These are phyloP conservation scores for Ganoderma lucidum DNA, from an alignment of 1,284 basidiomycete genomes.

Conservation along the genomic window DNA sequence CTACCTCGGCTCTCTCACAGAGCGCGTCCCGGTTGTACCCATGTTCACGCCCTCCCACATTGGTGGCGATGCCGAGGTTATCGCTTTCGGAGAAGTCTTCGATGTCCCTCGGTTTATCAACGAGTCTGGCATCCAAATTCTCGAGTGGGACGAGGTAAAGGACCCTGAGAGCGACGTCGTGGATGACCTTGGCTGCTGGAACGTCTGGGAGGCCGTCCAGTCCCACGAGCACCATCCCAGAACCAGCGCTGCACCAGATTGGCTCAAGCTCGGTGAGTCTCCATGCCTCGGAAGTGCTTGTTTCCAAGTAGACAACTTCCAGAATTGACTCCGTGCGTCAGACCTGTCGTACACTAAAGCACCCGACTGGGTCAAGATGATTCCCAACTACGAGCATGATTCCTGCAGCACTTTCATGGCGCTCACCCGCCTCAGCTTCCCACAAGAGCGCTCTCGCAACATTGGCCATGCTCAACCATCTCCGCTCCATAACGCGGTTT, in stretches of 20 bases:
- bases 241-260: conserved; percentile 49
- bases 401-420: conserved; percentile 55
- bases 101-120: conserved; percentile 48
- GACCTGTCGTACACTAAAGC: conserved; percentile 59
- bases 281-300: not conserved
- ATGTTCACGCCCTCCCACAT: conserved; percentile 75
- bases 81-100: conserved; percentile 53
- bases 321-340: conserved; percentile 31
- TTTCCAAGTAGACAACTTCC: not conserved
- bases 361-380: conserved; percentile 52
- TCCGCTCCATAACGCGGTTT: conserved; percentile 39
- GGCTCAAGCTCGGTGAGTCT: conserved; percentile 59
- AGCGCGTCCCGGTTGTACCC: conserved; percentile 69
- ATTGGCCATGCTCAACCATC: conserved; percentile 48
- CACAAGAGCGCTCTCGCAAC: conserved; percentile 47
- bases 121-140: conserved; percentile 45
- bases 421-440: conserved; percentile 54
- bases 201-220: conserved; percentile 63
- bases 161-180: conserved; percentile 41
- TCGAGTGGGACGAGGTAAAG: conserved; percentile 55
- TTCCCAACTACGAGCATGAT: conserved; percentile 48
- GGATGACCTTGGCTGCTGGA: conserved; percentile 79
- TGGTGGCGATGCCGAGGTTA: conserved; percentile 49
- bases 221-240: conserved; percentile 54
- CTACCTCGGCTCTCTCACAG: conserved; percentile 69